Conservation (phyloP, 1,284 basidiomycete genomes). For the Microbotryum scabiosae region DNA sequence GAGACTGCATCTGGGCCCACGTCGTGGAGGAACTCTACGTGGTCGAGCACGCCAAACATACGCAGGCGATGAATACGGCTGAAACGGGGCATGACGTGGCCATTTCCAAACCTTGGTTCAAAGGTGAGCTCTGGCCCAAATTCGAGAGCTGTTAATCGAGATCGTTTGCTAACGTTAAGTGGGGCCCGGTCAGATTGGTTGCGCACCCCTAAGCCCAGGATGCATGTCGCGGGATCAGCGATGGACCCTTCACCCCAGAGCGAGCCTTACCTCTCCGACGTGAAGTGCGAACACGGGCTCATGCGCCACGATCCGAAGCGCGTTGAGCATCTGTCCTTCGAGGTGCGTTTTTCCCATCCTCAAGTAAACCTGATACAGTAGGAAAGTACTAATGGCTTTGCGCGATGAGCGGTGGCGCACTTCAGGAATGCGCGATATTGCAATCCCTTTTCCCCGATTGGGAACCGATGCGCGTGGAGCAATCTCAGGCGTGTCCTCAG, state of each 20-base stretch:
- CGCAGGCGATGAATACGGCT: slow-evolving; percentile 35
- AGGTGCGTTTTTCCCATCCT: slow-evolving; percentile 42
- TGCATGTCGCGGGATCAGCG: slow-evolving; percentile 51
- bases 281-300: slow-evolving; percentile 59
- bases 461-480: slow-evolving; percentile 41
- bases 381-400: too few relatives aligned
- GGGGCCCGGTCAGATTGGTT: background rate
- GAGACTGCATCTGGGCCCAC: slow-evolving; percentile 50
- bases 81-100: slow-evolving; percentile 3
- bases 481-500: slow-evolving; percentile 44
- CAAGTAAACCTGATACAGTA: too few relatives aligned
- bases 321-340: slow-evolving; percentile 46
- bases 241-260: slow-evolving; percentile 58
- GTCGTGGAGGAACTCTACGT: slow-evolving; percentile 60
- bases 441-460: slow-evolving; percentile 55
- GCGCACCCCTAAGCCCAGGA: slow-evolving; percentile 55
- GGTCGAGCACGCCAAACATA: slow-evolving; percentile 52
- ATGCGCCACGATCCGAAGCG: slow-evolving; percentile 45
- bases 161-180: too few relatives aligned
- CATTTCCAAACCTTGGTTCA: slow-evolving; percentile 68
- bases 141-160: too few relatives aligned
- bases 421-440: slow-evolving; percentile 53
- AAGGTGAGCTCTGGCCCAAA: too few relatives aligned
- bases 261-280: slow-evolving; percentile 50
- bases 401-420: too few relatives aligned